Evolutionary conservation across 441 rosid species (phyloP), one percentile per base, ranked within the genome.

Genomic region (Erysimum pusillum): DNA sequence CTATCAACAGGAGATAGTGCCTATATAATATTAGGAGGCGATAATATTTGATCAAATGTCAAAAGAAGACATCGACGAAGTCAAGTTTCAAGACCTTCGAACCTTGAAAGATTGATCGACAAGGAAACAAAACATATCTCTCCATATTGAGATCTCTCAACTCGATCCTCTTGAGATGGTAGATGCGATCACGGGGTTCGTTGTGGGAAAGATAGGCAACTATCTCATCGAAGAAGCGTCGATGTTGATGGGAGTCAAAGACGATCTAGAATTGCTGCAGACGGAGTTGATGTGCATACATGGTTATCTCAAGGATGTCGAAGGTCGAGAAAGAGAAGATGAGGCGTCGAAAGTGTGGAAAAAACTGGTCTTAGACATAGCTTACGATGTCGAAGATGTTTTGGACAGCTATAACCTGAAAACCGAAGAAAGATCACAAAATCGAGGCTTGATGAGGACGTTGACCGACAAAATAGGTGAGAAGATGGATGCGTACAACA

Each of bases 281-380:
- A 17, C 41, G 0, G 60, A 76, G 65, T 46, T 63, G 36, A 56
- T 1, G 12, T 59, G 78, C 31, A 80, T 76, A n/a, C 69, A 53
- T 15, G 71, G 68, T 57, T 80, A 61, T 63, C 74, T 80, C 7
- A 72, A 49, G 2, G 71, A 72, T 67, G 80, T 71, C 44, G 80
- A 54, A 38, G 49, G 51, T 44, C 49, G 38, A 3, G 58, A 77
- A 38, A 9, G 15, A 46, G 66, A 63, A 36, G 42, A 63, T 7
- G 72, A 64, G 0, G 63, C 14, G 1, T 63, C 67, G 8, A 52
- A 66, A 64, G 67, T 6, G 2, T 74, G 75, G 49, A 68, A 52
- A 0, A 56, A 66, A 13, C 48, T 71, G 5, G 73, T 76, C 0
- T 0, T 73, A 58, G 64, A 41, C 6, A 39, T 69, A 4, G 71